Base-by-base conservation (phyloP, 306 rosid genomes). In the Acacia confusa region DNA sequence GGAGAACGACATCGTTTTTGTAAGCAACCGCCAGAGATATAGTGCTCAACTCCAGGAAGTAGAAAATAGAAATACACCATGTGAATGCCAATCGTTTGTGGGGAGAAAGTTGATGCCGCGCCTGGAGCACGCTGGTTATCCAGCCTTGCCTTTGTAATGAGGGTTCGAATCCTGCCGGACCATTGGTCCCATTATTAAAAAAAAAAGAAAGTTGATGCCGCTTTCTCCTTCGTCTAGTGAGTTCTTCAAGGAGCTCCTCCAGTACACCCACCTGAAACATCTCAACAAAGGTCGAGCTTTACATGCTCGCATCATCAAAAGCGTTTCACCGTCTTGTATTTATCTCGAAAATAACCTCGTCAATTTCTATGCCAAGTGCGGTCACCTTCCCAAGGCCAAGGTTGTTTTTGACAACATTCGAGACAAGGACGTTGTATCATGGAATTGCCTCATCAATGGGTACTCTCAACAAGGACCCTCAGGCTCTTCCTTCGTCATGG, bases 361-460 rank as follows among this genome's bases (percentile, higher is more conserved):
- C 82, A 87, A 81, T 83, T 81, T 94, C 74, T 91, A 94, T 47
- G 88, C 94, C 70, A 92, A 88, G 55, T 87, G 89, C 28, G 88
- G 87, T 32, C 52, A 72, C 84, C 70, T 89, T 19, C 44, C 25
- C 10, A 67, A 79, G n/a, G 96, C 97, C 85, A 64, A 67, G 40
- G 40, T 83, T 67, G 78, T 91, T 5, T 90, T 94, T 79, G 79
- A 92, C 44, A 20, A n/a, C 61, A 81, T 86, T 11, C 9, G 1
- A 14, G 19, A 70, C 77, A 92, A 85, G 24, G 94, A 92, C 83
- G 91, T 77, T 2, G 88, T 90, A 32, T 90, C 98, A 82, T 94
- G 97, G 97, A 92, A 92, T 83, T 91, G 81, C 47, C 91, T 94
- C 82, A 88, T 94, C 92, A 94, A 92, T 64, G 96, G 84, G 11